Evolutionary conservation across 1,284 basidiomycete genomes (phyloP), one percentile per base, ranked within the genome.

Genomic region (Sporisorium exsertum): DNA sequence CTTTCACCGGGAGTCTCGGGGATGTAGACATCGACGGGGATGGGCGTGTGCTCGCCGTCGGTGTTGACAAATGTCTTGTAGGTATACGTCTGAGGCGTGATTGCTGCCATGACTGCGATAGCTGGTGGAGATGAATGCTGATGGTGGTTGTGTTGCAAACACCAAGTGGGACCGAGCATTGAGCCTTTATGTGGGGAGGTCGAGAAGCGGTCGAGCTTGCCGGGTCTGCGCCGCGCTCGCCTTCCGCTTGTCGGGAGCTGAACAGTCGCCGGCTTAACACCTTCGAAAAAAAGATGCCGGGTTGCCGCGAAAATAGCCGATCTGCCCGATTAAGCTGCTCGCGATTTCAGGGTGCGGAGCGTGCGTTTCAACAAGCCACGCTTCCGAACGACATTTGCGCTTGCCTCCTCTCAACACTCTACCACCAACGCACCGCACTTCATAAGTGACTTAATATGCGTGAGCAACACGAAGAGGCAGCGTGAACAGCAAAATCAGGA

Each of bases 21-120:
- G 46, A 77, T 37, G 58, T 80, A 80, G 45, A 80, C 68, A 63
- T 80, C 78, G 43, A 78, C 63, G 15, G 72, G 72, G 54, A 80
- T 78, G 29, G 50, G 10, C 24, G 70, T 67, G 6, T 68, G 37
- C 20, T 59, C 56, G 51, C 75, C 69, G 45, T 72, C 68, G 53
- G 68, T 75, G 54, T 74, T 72, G 45, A 24, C 24, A 35, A 72
- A 77, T 18, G 60, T 78, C 69, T 80, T 80, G 70, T 78, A 80
- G 4, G 58, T 67, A 59, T 64, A 66, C n/a, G 76, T 76, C 22
- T 64, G 65, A 27, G 72, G 63, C 50, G 58, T 47, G 5, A 47
- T 55, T 16, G 37, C 20, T n/a, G 64, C 47, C 69, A 72, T 72
- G 50, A 12, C 32, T 51, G 53, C 9, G 5, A 29, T 32, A 2